Percentiles rank a stretch among this genome's conserved stretches.
Conservation (phyloP, 78 protist genomes). For the Guillardia theta region DNA sequence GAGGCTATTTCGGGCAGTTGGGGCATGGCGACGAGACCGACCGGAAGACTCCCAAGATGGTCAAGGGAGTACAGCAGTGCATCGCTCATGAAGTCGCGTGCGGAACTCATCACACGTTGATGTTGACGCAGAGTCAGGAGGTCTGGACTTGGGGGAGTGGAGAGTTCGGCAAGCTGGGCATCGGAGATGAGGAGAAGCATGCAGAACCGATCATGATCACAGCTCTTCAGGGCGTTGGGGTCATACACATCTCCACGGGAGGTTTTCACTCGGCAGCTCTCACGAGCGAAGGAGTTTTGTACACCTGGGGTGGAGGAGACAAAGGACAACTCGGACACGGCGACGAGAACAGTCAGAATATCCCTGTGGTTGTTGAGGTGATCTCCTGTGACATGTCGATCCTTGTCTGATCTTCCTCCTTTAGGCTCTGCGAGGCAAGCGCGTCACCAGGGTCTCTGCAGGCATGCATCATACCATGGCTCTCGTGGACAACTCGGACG, state of each 20-base stretch:
- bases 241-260: neutral
- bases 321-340: conserved; percentile 48
- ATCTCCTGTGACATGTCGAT: too few species aligned
- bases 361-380: conserved; percentile 4
- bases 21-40: conserved; percentile 42
- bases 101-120: conserved; percentile 38
- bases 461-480: conserved; percentile 43
- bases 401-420: too few species aligned
- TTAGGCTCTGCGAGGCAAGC: conserved; percentile 37
- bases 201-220: conserved; percentile 6
- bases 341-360: conserved; percentile 4
- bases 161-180: conserved; percentile 42
- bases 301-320: conserved; percentile 45
- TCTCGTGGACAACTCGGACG: neutral
- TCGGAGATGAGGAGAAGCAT: conserved; percentile 42
- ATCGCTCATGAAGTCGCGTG: neutral
- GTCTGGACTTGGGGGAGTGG: conserved; percentile 41
- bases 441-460: neutral
- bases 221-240: neutral
- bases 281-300: neutral
- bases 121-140: conserved; percentile 3
- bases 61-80: neutral
- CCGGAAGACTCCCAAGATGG: neutral
- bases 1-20: conserved; percentile 43
- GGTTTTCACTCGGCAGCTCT: conserved; percentile 39